Evolutionary conservation across 2,329 filamentous ascomycete species (phyloP), one percentile per base, ranked within the genome.

Genomic region (Colletotrichum gigasporum): DNA sequence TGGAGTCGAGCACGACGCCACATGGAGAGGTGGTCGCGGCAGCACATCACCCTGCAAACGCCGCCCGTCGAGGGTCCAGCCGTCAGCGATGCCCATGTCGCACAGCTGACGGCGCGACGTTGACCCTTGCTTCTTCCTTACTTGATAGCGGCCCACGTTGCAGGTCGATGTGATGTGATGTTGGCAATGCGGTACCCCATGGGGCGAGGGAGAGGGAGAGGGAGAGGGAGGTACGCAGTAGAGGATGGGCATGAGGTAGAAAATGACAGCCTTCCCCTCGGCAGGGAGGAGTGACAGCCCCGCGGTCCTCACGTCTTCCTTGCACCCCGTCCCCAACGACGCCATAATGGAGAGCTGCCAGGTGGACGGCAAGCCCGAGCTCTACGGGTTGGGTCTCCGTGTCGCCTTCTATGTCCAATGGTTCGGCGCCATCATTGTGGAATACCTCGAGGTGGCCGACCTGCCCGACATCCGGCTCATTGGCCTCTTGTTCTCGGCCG

Each of bases 321-420:
- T n/a, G 1, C 14, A 26, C 26, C 8, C 18, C 24, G 22, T 14
- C 11, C 8, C 16, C 9, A 9, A 14, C n/a, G 9, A 16, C 24
- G 16, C 51, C 52, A 44, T 45, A 28, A 72, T 72, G 71, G 59
- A 50, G 22, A 54, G 70, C 20, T 78, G 76, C 62, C 64, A 69
- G 14, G 56, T 67, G 37, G 53, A 67, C 26, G 71, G 74, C 14
- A 68, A 71, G 18, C 69, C 75, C 35, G 73, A 72, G 22, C 68
- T 77, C 48, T 78, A 78, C 44, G 76, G 76, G 6, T 56, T 78
- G 16, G 76, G 75, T 41, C 74, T 79, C 53, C 73, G 76, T 4
- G 68, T 71, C 20, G 71, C 72, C 9, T 75, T 78, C 56, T 78
- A 78, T 59, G 53, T 73, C 20, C 75, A 78, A 63, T 79, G 77